A percentile compares a stretch with the other conserved stretches of the same genome.
phyloP scores from a whole-genome alignment of 1,284 basidiomycete genomes.

The Naganishia albida region DNA sequence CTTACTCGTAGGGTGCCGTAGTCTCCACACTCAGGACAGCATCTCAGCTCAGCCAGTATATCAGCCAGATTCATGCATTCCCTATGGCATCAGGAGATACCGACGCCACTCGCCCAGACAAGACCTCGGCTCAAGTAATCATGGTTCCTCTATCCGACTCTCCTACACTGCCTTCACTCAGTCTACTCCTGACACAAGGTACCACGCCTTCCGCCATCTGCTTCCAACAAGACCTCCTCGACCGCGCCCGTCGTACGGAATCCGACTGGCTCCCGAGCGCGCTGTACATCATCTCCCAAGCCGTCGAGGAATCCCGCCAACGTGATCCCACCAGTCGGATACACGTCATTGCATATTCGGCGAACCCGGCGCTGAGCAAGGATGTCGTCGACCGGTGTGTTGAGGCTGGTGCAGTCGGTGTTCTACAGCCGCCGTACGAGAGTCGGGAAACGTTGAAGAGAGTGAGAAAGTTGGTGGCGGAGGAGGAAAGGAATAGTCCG shows the following conservation, averaged over 20 bases:
- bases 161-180: conserved; percentile 48
- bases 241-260: conserved; percentile 47
- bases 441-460: conserved; percentile 20
- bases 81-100: conserved; percentile 35
- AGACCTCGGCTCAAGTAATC: conserved; percentile 41
- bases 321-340: neutral
- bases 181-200: conserved; percentile 45
- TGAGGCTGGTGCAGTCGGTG: conserved; percentile 47
- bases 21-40: conserved; percentile 30
- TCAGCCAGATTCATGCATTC: conserved; percentile 40
- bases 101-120: conserved; percentile 25
- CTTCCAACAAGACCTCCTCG: conserved; percentile 53
- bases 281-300: conserved; percentile 40
- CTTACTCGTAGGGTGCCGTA: neutral
- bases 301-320: conserved; percentile 39
- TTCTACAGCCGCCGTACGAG: conserved; percentile 51
- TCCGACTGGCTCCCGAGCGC: conserved; percentile 50
- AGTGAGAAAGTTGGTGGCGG: conserved; percentile 27
- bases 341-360: conserved; percentile 48
- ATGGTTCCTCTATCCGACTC: conserved; percentile 51
- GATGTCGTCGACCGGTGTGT: conserved; percentile 45
- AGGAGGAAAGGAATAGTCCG: conserved; percentile 16
- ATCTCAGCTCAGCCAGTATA: conserved; percentile 26
- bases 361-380: conserved; percentile 45
- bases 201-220: conserved; percentile 53